Evolutionary conservation across 495 filamentous ascomycete genomes (phyloP).

Genomic region (Aspergillus affinis): DNA sequence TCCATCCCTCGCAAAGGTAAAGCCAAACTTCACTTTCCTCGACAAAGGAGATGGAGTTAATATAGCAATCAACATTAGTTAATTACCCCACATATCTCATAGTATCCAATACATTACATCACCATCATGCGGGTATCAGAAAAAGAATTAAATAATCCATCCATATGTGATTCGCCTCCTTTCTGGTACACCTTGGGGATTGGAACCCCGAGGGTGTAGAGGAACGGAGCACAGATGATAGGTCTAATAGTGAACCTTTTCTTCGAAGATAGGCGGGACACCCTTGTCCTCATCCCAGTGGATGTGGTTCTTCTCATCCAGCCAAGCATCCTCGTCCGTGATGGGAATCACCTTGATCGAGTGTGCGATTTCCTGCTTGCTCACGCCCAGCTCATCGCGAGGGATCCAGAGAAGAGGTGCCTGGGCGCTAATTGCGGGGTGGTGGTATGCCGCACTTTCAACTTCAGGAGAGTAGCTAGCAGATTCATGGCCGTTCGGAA

Average conservation of each 20-base stretch:
- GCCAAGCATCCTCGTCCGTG: conserved; percentile 77
- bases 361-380: conserved; percentile 72
- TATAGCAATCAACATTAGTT: not conserved
- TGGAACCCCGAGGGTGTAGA: not conserved
- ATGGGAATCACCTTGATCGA: conserved; percentile 71
- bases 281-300: conserved; percentile 71
- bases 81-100: not conserved
- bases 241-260: conserved; percentile 50
- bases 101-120: not conserved
- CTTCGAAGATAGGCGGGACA: conserved; percentile 75
- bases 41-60: not conserved
- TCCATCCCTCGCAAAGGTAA: not conserved
- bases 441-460: conserved; percentile 71
- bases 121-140: not conserved
- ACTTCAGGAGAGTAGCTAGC: conserved; percentile 57
- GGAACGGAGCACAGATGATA: not conserved
- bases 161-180: not conserved
- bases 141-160: not conserved
- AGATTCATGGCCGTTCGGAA: conserved; percentile 56
- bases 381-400: conserved; percentile 71
- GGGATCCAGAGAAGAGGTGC: conserved; percentile 84
- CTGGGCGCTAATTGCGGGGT: conserved; percentile 64
- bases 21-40: not conserved
- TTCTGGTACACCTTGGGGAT: too few species aligned
- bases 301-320: conserved; percentile 79